Evolutionary conservation across 345 rosid genomes (phyloP), one percentile per base, ranked within the genome.

Genomic region (Reutealis trisperma): DNA sequence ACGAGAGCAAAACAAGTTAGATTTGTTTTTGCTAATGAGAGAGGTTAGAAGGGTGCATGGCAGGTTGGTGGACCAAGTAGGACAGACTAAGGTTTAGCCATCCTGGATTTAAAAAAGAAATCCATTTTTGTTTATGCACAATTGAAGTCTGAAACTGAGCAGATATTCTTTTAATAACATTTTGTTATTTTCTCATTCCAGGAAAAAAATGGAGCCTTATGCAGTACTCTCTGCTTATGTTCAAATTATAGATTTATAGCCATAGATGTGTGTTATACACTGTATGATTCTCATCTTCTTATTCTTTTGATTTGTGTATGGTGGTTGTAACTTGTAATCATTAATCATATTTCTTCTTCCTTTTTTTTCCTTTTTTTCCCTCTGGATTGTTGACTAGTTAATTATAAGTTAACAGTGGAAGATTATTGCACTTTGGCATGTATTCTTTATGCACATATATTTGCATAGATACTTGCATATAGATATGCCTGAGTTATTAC

Each of bases 401-500:
- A 44, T 10, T 61, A 44, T 37, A 63, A 45, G 13, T 47, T 62
- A 42, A 45, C 6, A 14, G 34, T 21, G 18, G 18, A 61, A 58
- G n/a, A 11, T 57, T 57, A 8, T 45, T 59, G 37, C 55, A 58
- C n/a, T 59, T 8, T 59, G n/a, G 47, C 37, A 70, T 27, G 8
- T 18, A 8, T 51, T 70, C 44, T 10, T 4, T 27, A 21, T 54
- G 27, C 57, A 30, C 14, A 19, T 12, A 12, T 51, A 73, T 61
- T 3, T 25, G 15, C 6, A 51, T 34, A 6, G 15, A 30, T 34
- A 18, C 57, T 67, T 68, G 58, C 73, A 45, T 44, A 27, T 68
- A 44, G 76, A 13, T 72, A 27, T 60, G 76, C 24, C n/a, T 62
- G 24, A 42, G 45, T 52, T 55, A 72, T 67, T 42, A 19, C 22